Percentiles rank a stretch among this genome's conserved stretches.
phyloP scores from a whole-genome alignment of 2,329 filamentous ascomycete genomes.

The Cryoendolithus antarcticus region DNA sequence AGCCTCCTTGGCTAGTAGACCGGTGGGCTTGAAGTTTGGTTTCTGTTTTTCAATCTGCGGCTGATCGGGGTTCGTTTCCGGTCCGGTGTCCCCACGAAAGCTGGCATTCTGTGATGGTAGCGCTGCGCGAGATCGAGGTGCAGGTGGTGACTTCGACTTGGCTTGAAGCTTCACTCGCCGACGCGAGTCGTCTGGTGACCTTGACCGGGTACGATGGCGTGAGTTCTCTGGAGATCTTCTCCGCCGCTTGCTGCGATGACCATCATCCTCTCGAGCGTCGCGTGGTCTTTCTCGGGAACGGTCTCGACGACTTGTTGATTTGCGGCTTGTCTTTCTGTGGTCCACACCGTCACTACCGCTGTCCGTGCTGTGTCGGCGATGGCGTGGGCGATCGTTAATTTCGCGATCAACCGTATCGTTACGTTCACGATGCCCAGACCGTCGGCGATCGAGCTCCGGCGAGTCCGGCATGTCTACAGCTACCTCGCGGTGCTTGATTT shows the following conservation, averaged over 20 bases:
- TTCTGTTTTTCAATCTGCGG: conserved; percentile 56
- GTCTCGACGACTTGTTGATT: conserved; percentile 1
- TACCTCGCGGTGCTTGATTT: too few species aligned
- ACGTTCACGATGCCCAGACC: too few species aligned
- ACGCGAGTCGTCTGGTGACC: conserved; percentile 20
- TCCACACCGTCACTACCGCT: neutral
- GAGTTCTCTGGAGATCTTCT: conserved; percentile 14
- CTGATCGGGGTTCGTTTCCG: conserved; percentile 9
- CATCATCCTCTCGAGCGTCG: conserved; percentile 5
- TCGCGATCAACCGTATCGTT: too few species aligned
- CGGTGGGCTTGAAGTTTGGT: conserved; percentile 73
- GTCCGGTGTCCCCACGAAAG: conserved; percentile 23
- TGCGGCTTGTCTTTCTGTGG: neutral
- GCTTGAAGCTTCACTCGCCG: too few species aligned
- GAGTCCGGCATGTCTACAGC: too few species aligned
- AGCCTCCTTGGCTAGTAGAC: conserved; percentile 73
- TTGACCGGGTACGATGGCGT: conserved; percentile 12
- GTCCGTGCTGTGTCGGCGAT: too few species aligned
- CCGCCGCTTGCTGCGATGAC: conserved; percentile 11
- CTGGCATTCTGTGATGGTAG: conserved; percentile 36
- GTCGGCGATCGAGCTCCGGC: too few species aligned
- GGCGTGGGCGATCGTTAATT: too few species aligned
- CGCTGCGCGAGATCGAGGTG: conserved; percentile 29
- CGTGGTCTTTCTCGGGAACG: conserved; percentile 1
- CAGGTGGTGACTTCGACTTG: conserved; percentile 17